Evolutionary conservation across 768 basidiomycete species (phyloP).

Genomic region (Calvatia gigantea): DNA sequence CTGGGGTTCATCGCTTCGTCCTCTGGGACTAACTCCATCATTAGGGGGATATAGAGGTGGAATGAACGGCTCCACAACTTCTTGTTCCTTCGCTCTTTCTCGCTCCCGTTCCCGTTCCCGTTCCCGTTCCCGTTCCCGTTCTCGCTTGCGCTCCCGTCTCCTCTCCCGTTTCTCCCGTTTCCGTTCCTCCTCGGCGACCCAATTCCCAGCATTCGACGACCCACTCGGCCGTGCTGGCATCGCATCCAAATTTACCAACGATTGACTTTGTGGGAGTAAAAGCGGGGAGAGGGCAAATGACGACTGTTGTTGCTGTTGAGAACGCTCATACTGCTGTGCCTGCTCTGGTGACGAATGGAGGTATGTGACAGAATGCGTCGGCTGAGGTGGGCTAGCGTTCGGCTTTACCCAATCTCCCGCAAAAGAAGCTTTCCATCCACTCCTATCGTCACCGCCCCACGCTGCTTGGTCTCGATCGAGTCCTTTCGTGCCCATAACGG

Average conservation of each 20-base stretch:
- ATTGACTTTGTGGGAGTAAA: too few relatives aligned
- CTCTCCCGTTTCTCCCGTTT: conserved; percentile 3
- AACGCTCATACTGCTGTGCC: too few relatives aligned
- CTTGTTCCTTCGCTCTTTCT: not conserved
- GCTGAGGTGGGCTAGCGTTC: not conserved
- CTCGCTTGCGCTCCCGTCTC: not conserved
- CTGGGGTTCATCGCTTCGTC: not conserved
- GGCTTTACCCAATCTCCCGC: not conserved
- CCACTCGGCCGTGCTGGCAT: not conserved
- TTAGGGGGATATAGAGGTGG: not conserved
- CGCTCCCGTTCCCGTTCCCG: not conserved
- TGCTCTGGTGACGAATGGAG: not conserved
- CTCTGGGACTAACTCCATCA: not conserved
- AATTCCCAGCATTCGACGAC: too few relatives aligned
- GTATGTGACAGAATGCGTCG: not conserved
- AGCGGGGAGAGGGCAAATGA: not conserved
- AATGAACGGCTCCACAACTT: not conserved
- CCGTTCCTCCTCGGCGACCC: not conserved
- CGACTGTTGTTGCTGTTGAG: not conserved
- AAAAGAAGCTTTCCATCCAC: not conserved
- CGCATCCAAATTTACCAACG: not conserved
- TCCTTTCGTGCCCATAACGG: not conserved
- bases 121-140: not conserved
- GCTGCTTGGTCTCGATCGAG: not conserved
- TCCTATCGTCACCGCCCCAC: conserved; percentile 4